Conservation (phyloP, 2,329 filamentous ascomycete genomes). For the Apiospora kogelbergensis region DNA sequence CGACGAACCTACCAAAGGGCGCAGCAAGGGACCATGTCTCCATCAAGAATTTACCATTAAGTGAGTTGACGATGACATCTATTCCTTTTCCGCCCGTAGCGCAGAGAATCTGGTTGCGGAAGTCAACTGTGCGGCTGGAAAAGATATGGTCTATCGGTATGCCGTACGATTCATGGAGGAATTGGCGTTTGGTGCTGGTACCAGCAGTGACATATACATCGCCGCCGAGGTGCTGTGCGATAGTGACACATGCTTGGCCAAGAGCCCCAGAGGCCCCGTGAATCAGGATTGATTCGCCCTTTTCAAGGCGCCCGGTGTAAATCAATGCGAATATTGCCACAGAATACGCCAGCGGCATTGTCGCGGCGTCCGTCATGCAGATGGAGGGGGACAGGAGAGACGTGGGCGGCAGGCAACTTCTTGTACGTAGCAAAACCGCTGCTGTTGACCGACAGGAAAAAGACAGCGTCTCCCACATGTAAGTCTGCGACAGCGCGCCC, state of each 20-base stretch:
- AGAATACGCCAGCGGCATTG: slow-evolving; percentile 15
- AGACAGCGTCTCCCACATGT: slow-evolving; percentile 13
- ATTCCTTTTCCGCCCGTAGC: slow-evolving; percentile 15
- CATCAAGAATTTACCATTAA: slow-evolving; percentile 15
- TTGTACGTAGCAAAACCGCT: slow-evolving; percentile 19
- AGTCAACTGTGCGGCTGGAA: slow-evolving; percentile 6
- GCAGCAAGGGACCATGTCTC: slow-evolving; percentile 25
- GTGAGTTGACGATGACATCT: slow-evolving; percentile 13
- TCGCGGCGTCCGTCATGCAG: slow-evolving; percentile 15
- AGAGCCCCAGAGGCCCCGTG: slow-evolving; percentile 15
- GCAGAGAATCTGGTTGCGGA: slow-evolving; percentile 3
- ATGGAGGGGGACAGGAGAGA: slow-evolving; percentile 12
- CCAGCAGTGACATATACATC: slow-evolving; percentile 13
- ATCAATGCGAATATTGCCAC: slow-evolving; percentile 13
- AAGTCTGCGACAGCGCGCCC: slow-evolving; percentile 11
- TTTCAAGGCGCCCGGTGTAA: neutral
- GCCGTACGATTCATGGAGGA: slow-evolving; percentile 6
- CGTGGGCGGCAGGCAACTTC: slow-evolving; percentile 17
- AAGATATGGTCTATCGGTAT: slow-evolving; percentile 12
- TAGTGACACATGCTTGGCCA: slow-evolving; percentile 11
- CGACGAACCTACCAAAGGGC: slow-evolving; percentile 35
- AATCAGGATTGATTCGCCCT: slow-evolving; percentile 13
- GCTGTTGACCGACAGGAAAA: slow-evolving; percentile 16
- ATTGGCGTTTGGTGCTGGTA: slow-evolving; percentile 7
- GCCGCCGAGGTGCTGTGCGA: slow-evolving; percentile 12